Evolutionary conservation across 1,284 basidiomycete species (phyloP).

Genomic region (Peniophora sp.): DNA sequence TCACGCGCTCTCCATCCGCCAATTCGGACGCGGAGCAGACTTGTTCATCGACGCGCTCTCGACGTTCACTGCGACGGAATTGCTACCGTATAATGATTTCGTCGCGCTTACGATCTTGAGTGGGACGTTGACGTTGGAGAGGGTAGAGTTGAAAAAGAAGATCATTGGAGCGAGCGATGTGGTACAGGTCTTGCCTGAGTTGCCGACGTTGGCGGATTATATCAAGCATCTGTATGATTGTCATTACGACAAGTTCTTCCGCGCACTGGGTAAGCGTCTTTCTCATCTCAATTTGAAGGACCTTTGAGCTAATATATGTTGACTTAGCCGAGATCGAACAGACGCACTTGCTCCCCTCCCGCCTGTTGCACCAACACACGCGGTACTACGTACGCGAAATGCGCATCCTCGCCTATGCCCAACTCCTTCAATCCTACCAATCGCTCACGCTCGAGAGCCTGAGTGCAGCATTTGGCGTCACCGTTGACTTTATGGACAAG

Average conservation of each 20-base stretch:
- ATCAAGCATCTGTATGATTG: conserved; percentile 82
- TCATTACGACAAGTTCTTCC: conserved; percentile 92
- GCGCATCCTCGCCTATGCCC: conserved; percentile 91
- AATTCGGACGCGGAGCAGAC: conserved; percentile 63
- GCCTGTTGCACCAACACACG: conserved; percentile 80
- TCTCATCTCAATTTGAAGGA: conserved; percentile 2
- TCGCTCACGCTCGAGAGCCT: conserved; percentile 88
- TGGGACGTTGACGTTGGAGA: conserved; percentile 69
- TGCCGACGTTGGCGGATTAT: conserved; percentile 63
- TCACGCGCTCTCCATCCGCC: conserved; percentile 80
- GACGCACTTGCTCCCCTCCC: conserved; percentile 79
- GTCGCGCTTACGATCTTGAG: conserved; percentile 82
- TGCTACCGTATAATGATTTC: conserved; percentile 89
- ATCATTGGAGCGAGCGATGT: conserved; percentile 67
- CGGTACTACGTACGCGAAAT: conserved; percentile 94
- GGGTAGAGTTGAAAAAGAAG: conserved; percentile 92
- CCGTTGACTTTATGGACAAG: conserved; percentile 83
- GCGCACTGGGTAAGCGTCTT: conserved; percentile 60
- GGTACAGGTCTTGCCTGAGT: conserved; percentile 62
- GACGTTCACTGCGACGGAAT: conserved; percentile 91
- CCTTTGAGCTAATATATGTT: not conserved
- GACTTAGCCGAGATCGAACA: conserved; percentile 78
- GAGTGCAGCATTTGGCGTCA: conserved; percentile 85
- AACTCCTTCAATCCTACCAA: conserved; percentile 88
- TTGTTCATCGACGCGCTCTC: conserved; percentile 87